Base-by-base conservation (phyloP, 805 yeast species). In the Nakazawaea holstii region DNA sequence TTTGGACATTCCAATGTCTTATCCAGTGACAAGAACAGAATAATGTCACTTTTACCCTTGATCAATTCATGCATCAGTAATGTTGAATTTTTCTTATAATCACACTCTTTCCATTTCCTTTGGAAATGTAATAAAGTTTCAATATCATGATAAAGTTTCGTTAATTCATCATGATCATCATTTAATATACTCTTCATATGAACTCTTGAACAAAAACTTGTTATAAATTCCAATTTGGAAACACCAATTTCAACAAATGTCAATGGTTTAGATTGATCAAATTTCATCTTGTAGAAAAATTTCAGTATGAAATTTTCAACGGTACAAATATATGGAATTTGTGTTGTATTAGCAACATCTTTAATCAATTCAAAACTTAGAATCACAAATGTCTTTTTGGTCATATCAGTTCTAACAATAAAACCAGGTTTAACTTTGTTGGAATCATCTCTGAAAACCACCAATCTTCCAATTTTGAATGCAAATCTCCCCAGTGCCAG, bases 381-480 rank as follows among this genome's bases (percentile, higher is more conserved):
- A 5, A 77, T 59, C 4, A 73, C 58, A 10, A 75, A 55, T 1
- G 55, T 52, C 31, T 64, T 53, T 46, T 61, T 57, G 14, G 63
- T 54, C 51, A 60, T 45, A 59, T 69, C 64, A 53, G 72, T 50
- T 58, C 71, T 79, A 35, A 77, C 68, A 26, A 83, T 64, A 48
- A 84, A 73, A 5, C 90, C 95, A 10, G 77, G 64, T n/a, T n/a
- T 43, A 3, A 39, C n/a, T 17, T 14, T 5, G 9, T 35, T 33
- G 15, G 11, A 13, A 5, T 61, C 60, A 57, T 81, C 83, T 50
- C 79, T 72, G 60, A 68, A 88, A 6, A 82, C 70, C 45, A 87
- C 56, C 42, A 85, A 58, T 50, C 84, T 69, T 2, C 91, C 92
- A 1, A 65, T 58, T 46, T 64, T 69, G 44, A 86, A 62, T 15